Percentiles rank a stretch among this genome's conserved stretches.
These are phyloP conservation scores for Fusarium veterinarium DNA, from an alignment of 2,329 filamentous ascomycete species.

Conservation along the genomic window DNA sequence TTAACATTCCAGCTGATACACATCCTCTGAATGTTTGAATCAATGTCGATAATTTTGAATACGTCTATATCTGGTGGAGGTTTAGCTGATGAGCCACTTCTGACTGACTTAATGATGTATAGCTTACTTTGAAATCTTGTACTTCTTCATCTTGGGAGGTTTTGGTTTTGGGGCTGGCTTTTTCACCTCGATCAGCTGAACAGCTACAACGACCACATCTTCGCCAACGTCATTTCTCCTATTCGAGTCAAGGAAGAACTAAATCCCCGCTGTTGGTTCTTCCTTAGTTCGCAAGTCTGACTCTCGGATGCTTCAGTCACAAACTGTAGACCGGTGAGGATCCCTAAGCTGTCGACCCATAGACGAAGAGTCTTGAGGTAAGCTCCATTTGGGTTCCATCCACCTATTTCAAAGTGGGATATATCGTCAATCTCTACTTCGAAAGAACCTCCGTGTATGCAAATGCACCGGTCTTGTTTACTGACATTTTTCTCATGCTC, in stretches of 20 bases:
- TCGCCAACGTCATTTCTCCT: neutral
- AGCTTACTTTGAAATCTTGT: no score
- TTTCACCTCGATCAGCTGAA: neutral
- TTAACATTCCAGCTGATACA: no score
- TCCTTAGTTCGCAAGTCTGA: neutral
- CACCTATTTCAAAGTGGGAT: neutral
- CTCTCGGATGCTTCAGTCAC: neutral
- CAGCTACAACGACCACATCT: neutral
- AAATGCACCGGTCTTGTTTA: neutral
- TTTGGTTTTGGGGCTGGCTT: no score
- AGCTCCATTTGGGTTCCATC: neutral
- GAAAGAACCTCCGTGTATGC: neutral
- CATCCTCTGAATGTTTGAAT: no score
- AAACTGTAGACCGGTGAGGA: neutral
- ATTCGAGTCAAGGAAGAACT: neutral
- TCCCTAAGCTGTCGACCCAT: neutral
- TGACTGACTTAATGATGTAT: no score
- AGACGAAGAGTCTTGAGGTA: neutral
- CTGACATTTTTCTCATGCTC: neutral
- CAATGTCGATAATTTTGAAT: no score
- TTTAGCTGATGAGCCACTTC: no score
- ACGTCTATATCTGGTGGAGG: no score
- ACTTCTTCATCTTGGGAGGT: no score
- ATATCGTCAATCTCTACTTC: neutral
- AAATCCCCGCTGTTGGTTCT: accelerated